Evolutionary conservation across 1,139 yeast genomes (phyloP), one percentile per base, ranked within the genome.

Genomic region (Geotrichum siamense): DNA sequence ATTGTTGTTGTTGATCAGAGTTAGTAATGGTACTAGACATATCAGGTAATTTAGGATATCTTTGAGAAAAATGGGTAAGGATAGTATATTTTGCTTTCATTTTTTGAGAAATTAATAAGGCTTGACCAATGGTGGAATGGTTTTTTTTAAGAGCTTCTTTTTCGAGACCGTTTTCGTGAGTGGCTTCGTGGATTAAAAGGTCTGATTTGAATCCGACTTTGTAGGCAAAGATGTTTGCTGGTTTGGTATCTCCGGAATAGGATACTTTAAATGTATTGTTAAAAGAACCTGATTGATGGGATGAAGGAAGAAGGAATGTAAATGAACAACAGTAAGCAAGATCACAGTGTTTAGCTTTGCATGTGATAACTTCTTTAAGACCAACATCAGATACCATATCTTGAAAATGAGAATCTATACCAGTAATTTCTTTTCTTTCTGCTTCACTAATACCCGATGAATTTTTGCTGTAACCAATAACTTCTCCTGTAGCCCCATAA

Each of bases 211-310:
- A 51, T 0, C 96, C 97, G 42, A 83, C 74, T 4, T 68, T 71
- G 2, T 68, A 59, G 0, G 78, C 71, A 51, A 82, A 83, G 53
- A 71, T 71, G 39, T 61, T 65, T 51, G 79, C 81, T 1, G 98
- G 98, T 55, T 97, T 75, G 0, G 97, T 86, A 58, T 91, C 99
- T 8, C 98, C 98, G 1, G 96, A 86, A 60, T 85, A 93, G 0
- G 96, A 81, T 1, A 89, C 70, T 53, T 76, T 81, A 66, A 87
- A 85, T 31, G 45, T 50, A 17, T 61, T 59, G n/a, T 39, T 44
- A 19, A 38, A 48, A 30, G 27, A 29, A 2, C 30, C 31, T 8
- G 26, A 6, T 23, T 10, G 6, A 23, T 23, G 6, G n/a, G n/a
- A n/a, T n/a, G n/a, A n/a, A 13, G 22, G 15, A 12, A 51, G 27